Evolutionary conservation across 371 early-diverging fungal species (phyloP), one percentile per base, ranked within the genome.

Genomic region (Apophysomyces trapeziformis): DNA sequence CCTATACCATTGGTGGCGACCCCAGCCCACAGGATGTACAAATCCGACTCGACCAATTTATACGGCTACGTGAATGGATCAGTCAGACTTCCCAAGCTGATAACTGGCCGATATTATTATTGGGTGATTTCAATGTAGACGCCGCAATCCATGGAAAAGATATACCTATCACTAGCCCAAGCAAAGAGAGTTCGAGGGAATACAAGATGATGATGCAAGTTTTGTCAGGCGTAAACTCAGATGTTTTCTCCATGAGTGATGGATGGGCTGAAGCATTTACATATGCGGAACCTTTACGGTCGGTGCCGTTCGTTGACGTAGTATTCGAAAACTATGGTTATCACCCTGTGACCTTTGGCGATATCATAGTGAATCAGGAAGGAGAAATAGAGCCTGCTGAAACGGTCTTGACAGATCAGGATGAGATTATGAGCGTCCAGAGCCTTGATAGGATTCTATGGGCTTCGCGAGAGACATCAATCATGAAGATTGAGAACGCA

Each of bases 321-420:
- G 72, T 84, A 14, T 80, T 84, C 37, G 80, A 87, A 57, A 71
- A 75, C 5, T 77, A 78, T 41, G 87, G 87, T 8, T 81, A 89
- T 66, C 94, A 93, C 63, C 93, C 94, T 2, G 86, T 95, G 18
- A 93, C 95, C 1, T 92, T 88, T 75, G 92, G 89, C 32, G 90
- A 93, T 63, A 77, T 81, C 18, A 65, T 78, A 0, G 68, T 73
- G 3, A 77, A 73, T 63, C 64, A 59, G 1, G 75, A 86, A 58
- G 86, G 83, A 18, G 58, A 54, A 4, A 47, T 80, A 14, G 64
- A 70, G 37, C 89, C 90, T 6, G 78, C 74, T 44, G 93, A 92
- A 68, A 86, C 82, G 0, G 74, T 82, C 4, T 66, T 93, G 67
- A 91, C 94, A 2, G 79, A 80, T 46, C 71, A 64, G 39, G 78